Base-by-base conservation (phyloP, 345 rosid genomes). In the Populus deltoides region DNA sequence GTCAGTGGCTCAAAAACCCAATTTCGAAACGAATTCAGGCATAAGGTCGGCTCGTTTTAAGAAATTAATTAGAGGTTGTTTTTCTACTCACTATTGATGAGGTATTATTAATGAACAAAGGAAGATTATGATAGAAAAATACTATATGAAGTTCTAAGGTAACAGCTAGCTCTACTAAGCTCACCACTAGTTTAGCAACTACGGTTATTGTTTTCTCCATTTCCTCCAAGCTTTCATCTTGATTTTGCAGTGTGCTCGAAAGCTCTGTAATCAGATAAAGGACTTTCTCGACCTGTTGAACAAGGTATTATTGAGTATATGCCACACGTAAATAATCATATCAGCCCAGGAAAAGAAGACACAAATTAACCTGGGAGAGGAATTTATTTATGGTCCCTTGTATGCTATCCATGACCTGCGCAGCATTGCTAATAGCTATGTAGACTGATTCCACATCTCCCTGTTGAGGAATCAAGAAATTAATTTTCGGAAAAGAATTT, bases 221-320 rank as follows among this genome's bases (percentile, higher is more conserved):
- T 59, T 89, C 87, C 75, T 83, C 86, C 68, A 84, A 72, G 35
- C 79, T 86, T 39, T 86, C 86, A 24, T 80, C 41, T 68, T 88
- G 84, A 62, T 84, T 86, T 72, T 87, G 82, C 47, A 84, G 55
- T 70, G 86, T 89, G 83, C 83, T 81, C 20, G 84, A 53, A 12
- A 90, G 81, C 80, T 92, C 93, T 25, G 90, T 85, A 0, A 86
- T 16, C 80, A 87, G 72, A 39, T 83, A 87, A 15, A 88, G 79
- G n/a, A 86, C 69, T 77, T 83, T 87, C 82, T 92, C 94, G 39
- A 82, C 87, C 92, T 89, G 90, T 84, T 62, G 17, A 6, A 10
- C 10, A 45, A 10, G 59, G 57, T 61, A 7, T 24, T 9, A 3
- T 9, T 18, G 1, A 69, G 27, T 22, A 69, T 17, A 15, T 2